These are phyloP conservation scores for Venturia aucupariae DNA, from an alignment of 2,329 filamentous ascomycete genomes.

Conservation along the genomic window DNA sequence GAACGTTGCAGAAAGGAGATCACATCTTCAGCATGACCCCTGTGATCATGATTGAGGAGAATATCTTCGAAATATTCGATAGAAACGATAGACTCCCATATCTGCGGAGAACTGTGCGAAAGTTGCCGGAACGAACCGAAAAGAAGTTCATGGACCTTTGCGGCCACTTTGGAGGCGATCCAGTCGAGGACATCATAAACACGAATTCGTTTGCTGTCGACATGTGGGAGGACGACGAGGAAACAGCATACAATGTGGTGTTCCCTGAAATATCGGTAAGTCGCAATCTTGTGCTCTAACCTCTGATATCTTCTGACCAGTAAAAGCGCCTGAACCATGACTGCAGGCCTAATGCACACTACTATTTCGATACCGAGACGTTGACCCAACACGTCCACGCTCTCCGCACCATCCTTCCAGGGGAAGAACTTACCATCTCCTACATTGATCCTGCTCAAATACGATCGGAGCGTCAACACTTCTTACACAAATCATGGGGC, in stretches of 20 bases:
- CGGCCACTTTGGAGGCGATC: conserved; percentile 15
- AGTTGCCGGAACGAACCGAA: conserved; percentile 6
- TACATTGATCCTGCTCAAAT: conserved; percentile 31
- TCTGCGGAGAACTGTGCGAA: background rate
- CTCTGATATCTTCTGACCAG: background rate
- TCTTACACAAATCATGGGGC: conserved; percentile 28
- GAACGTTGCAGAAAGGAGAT: conserved; percentile 14
- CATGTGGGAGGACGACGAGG: conserved; percentile 11
- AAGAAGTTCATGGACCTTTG: conserved; percentile 13
- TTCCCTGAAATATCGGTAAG: conserved; percentile 15
- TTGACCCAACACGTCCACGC: conserved; percentile 31
- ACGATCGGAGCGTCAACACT: conserved; percentile 22
- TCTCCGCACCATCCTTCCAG: conserved; percentile 28
- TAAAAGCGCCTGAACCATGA: conserved; percentile 32
- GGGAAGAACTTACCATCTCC: conserved; percentile 35
- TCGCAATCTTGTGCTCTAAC: background rate
- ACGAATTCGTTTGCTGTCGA: conserved; percentile 15
- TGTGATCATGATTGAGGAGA: conserved; percentile 12
- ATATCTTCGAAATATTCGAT: background rate
- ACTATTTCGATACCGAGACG: conserved; percentile 29
- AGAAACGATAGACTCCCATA: conserved; percentile 4
- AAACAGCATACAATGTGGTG: conserved; percentile 8
- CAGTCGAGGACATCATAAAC: conserved; percentile 13
- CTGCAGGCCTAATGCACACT: conserved; percentile 34
- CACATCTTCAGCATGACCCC: conserved; percentile 14